These are phyloP conservation scores for Grigorovia humatica DNA, from an alignment of 805 yeast genomes.

Conservation along the genomic window DNA sequence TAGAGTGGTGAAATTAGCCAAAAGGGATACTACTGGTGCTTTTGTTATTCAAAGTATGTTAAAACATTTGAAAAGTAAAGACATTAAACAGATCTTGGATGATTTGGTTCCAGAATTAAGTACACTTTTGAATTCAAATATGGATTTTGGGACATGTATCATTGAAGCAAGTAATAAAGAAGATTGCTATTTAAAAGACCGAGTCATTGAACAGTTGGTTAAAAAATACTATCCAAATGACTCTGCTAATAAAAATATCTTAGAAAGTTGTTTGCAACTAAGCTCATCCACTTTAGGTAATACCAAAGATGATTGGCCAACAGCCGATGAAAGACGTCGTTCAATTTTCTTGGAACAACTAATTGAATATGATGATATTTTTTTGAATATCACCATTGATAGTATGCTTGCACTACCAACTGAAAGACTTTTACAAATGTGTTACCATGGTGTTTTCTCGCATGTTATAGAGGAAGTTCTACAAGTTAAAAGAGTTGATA, in stretches of 20 bases:
- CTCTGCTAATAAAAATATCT: conserved; percentile 34
- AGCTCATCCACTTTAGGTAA: conserved; percentile 69
- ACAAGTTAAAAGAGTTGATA: conserved; percentile 36
- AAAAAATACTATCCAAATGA: conserved; percentile 32
- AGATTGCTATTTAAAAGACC: conserved; percentile 48
- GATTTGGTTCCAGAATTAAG: conserved; percentile 57
- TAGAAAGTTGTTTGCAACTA: conserved; percentile 59
- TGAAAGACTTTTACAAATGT: conserved; percentile 61
- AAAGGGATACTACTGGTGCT: conserved; percentile 75
- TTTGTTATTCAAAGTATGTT: conserved; percentile 68
- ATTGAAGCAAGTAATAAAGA: conserved; percentile 55
- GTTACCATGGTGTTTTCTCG: conserved; percentile 82
- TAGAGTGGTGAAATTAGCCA: conserved; percentile 61
- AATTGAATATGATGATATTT: conserved; percentile 54
- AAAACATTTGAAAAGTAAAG: conserved; percentile 50
- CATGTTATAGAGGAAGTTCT: conserved; percentile 73
- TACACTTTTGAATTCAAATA: conserved; percentile 50
- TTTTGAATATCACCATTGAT: conserved; percentile 48
- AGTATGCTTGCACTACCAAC: conserved; percentile 49
- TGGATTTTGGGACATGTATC: conserved; percentile 57
- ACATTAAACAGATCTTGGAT: conserved; percentile 53
- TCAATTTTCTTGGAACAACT: conserved; percentile 64
- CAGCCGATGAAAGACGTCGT: conserved; percentile 78
- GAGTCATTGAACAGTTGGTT: conserved; percentile 42
- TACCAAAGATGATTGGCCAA: conserved; percentile 84